phyloP scores from a whole-genome alignment of 768 basidiomycete genomes.

The Lentinula boryana region DNA sequence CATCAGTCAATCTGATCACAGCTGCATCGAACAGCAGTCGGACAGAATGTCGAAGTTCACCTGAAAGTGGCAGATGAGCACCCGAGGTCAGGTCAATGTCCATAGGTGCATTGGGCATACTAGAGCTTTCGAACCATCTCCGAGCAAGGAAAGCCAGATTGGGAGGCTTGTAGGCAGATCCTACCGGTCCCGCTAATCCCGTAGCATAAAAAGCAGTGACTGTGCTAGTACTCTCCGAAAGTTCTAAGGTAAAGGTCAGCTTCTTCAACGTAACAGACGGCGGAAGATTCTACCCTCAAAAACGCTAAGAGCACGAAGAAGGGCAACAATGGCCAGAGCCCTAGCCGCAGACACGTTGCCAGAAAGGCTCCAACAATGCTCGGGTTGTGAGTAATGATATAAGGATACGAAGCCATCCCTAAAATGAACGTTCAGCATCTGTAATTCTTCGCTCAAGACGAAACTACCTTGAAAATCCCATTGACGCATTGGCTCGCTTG shows the following conservation, averaged over 20 bases:
- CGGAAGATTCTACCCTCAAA: slow-evolving; percentile 48
- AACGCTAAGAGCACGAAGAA: slow-evolving; percentile 68
- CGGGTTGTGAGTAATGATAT: slow-evolving; percentile 28
- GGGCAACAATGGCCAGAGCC: slow-evolving; percentile 56
- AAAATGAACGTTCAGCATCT: neutral
- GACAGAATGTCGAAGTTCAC: slow-evolving; percentile 73
- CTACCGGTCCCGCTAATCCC: slow-evolving; percentile 58
- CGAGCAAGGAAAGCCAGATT: slow-evolving; percentile 67
- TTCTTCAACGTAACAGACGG: neutral
- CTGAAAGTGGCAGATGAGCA: slow-evolving; percentile 26
- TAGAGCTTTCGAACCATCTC: slow-evolving; percentile 70
- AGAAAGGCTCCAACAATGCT: slow-evolving; percentile 70
- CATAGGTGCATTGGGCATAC: slow-evolving; percentile 34
- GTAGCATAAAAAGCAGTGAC: slow-evolving; percentile 79
- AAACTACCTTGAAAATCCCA: slow-evolving; percentile 47
- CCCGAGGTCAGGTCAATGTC: neutral
- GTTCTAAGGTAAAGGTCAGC: slow-evolving; percentile 35
- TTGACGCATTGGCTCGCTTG: slow-evolving; percentile 24
- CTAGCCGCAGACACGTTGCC: slow-evolving; percentile 62
- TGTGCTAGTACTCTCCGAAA: slow-evolving; percentile 61
- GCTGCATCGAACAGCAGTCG: slow-evolving; percentile 74
- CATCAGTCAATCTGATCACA: slow-evolving; percentile 60
- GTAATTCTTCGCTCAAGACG: neutral
- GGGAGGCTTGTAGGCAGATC: slow-evolving; percentile 56
- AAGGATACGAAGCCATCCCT: slow-evolving; percentile 37